Base-by-base conservation (phyloP, 345 rosid species). In the Heritiera littoralis region DNA sequence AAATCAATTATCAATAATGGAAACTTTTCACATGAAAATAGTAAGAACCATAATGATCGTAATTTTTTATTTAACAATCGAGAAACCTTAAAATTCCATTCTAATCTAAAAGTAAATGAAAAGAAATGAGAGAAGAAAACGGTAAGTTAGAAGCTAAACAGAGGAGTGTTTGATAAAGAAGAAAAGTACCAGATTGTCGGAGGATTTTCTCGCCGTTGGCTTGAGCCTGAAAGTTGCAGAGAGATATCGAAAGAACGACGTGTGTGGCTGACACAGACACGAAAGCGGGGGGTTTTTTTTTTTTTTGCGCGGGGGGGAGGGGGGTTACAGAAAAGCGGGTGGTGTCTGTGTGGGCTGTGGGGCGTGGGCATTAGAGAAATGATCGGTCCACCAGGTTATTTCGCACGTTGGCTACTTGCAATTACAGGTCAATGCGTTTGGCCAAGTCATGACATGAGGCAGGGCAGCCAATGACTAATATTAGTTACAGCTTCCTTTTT, bases 221-320 rank as follows among this genome's bases (percentile, higher is more conserved):
- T 5, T 20, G 20, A 12, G 17, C 12, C 11, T 11, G 51, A 69
- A 55, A 70, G 8, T 23, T n/a, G 38, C 40, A 7, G 2, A n/a
- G 70, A 65, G 11, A 3, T 0, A 28, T 35, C 3, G 6, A 11
- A 43, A 45, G 49, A 28, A 45, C 0, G 52, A 45, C 38, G 38
- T 38, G 73, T 69, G 73, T 69, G 73, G 55, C 55, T 45, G 35
- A 20, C 72, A 68, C 72, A 68, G 12, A 43, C 32, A 68, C 52
- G 4, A n/a, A 20, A 9, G 51, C 35, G 2, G 54, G 9, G 41
- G 43, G 9, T 1, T 9, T 67, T n/a, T n/a, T n/a, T n/a, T n/a
- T n/a, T n/a, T n/a, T n/a, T n/a, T n/a, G n/a, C n/a, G n/a, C n/a
- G n/a, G n/a, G n/a, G n/a, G n/a, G n/a, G n/a, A n/a, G n/a, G n/a